These are phyloP conservation scores for Lasiosphaeris hirsuta DNA, from an alignment of 495 filamentous ascomycete genomes.

Conservation along the genomic window DNA sequence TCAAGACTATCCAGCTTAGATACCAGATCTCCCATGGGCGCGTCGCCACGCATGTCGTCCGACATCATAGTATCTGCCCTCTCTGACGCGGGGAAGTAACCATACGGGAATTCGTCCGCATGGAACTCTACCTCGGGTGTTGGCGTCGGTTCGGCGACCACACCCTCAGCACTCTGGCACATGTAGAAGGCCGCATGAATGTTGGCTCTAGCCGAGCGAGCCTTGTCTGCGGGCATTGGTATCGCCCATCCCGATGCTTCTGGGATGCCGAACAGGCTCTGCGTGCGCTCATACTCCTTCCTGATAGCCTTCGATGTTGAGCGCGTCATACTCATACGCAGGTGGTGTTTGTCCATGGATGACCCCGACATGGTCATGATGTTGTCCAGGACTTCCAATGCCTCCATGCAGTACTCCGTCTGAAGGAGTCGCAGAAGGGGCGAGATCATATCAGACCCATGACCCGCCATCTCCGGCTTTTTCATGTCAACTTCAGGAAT, in stretches of 20 bases:
- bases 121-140: constrained; percentile 91
- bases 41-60: constrained; percentile 70
- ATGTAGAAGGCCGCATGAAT: constrained; percentile 97
- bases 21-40: constrained; percentile 75
- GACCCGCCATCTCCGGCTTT: constrained; percentile 80
- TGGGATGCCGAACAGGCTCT: constrained; percentile 94
- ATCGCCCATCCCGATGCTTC: constrained; percentile 96
- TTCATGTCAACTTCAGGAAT: constrained; percentile 93
- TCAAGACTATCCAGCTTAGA: constrained; percentile 90
- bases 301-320: constrained; percentile 75
- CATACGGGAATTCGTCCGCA: constrained; percentile 78
- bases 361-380: constrained; percentile 93
- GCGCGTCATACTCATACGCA: constrained; percentile 94
- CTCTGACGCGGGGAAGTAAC: constrained; percentile 64
- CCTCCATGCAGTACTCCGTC: constrained; percentile 89
- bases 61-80: constrained; percentile 89
- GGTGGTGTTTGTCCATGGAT: constrained; percentile 85
- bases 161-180: constrained; percentile 54
- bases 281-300: constrained; percentile 91
- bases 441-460: constrained; percentile 93
- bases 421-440: constrained; percentile 86
- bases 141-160: constrained; percentile 61
- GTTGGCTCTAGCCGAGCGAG: constrained; percentile 77
- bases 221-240: constrained; percentile 85
- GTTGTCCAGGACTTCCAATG: constrained; percentile 84